Evolutionary conservation across 1,284 basidiomycete genomes (phyloP), one percentile per base, ranked within the genome.

Genomic region (Prillingera fragicola): DNA sequence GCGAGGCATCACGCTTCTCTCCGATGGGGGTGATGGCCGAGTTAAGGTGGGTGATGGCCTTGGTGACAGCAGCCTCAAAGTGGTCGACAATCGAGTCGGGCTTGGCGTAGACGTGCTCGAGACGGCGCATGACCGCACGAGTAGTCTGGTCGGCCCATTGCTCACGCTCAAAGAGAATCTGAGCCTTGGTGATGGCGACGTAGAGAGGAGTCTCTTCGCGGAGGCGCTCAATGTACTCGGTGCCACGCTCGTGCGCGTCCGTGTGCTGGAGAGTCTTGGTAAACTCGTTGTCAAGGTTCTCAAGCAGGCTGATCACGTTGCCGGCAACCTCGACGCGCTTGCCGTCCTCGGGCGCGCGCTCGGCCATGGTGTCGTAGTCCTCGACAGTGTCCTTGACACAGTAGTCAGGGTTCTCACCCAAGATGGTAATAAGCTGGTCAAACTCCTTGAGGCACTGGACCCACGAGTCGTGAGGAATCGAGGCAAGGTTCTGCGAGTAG

Each of bases 41-140:
- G 18, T 81, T 78, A 47, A 78, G 79, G 54, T 78, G 75, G 38
- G 80, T 76, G 18, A 58, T 43, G 6, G 57, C 45, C 40, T 48
- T 37, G 50, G 38, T 43, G 36, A 79, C 76, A 26, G 79, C 76
- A 27, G 81, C 74, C 70, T 98, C 95, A 33, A 98, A 81, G 23
- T 89, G 91, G 64, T 85, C 82, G 41, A 95, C 85, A 36, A 98
- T 92, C 34, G 87, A 78, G 62, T 96, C 90, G 46, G 91, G 92
- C 88, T 98, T 98, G 41, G 88, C 91, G 72, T 99, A 98, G 50
- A 98, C 89, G 71, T 98, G 95, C 69, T 99, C 95, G 47, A 99
- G 74, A 40, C 95, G 82, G 57, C 95, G 82, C 83, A 97, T 92
- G 50, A 97, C 79, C 25, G 92, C 87, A 42, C 95, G 81, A 29